Evolutionary conservation across 2,329 filamentous ascomycete genomes (phyloP).

Genomic region (Claviceps fusiformis): DNA sequence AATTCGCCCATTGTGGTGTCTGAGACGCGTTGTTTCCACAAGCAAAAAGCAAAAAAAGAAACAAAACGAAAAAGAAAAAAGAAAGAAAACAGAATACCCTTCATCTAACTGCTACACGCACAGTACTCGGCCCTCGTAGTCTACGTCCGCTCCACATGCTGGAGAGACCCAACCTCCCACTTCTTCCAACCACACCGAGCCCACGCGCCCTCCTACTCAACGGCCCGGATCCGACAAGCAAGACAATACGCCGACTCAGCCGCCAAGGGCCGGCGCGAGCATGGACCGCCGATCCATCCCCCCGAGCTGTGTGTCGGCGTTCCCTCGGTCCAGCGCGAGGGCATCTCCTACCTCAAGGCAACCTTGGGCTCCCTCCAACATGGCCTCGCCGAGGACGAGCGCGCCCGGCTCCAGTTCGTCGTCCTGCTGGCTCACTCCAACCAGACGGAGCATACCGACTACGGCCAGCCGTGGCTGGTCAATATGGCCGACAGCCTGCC

Average conservation of each 20-base stretch:
- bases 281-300: neutral
- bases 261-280: neutral
- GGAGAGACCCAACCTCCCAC: constrained; percentile 5
- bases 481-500: constrained; percentile 3
- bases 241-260: constrained; percentile 1
- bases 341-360: constrained; percentile 5
- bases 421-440: constrained; percentile 5
- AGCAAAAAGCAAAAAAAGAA: too few species aligned
- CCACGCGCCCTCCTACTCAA: constrained; percentile 3
- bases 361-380: constrained; percentile 6
- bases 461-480: constrained; percentile 3
- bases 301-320: constrained; percentile 6
- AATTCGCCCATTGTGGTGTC: too few species aligned
- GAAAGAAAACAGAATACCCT: too few species aligned
- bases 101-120: neutral
- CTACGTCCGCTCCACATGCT: constrained; percentile 2
- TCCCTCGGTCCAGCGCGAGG: constrained; percentile 3
- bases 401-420: constrained; percentile 1
- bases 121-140: constrained; percentile 1
- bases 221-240: constrained; percentile 3
- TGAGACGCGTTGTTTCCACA: too few species aligned
- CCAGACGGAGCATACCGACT: constrained; percentile 4
- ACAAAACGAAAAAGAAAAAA: too few species aligned
- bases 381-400: constrained; percentile 2
- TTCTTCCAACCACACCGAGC: constrained; percentile 5